Base-by-base conservation (phyloP, 192 early-diverging fungal genomes). In the Linnemannia schmuckeri region DNA sequence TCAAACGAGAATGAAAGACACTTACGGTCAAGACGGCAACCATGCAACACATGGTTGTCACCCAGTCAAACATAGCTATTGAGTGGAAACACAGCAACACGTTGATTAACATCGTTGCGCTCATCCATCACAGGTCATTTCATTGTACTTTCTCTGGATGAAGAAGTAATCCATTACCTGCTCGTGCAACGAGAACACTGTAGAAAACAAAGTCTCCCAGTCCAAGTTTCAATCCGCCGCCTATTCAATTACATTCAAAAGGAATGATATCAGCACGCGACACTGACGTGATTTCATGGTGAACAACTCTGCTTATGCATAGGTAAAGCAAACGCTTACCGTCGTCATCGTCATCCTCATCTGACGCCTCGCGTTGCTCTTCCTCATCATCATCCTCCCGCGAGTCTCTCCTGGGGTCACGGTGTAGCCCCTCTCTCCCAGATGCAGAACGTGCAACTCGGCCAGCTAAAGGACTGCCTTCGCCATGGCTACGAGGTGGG, bases 191-290 rank as follows among this genome's bases (percentile, higher is more conserved):
- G 74, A 97, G 82, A 12, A 97, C 96, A 80, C 93, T 94, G 75
- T 97, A 97, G 82, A 97, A 97, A 9, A 97, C 97, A 92, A 97
- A 97, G 80, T 97, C 97, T 37, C 97, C 97, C 42, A 97, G 79
- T 13, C 97, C 97, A n/a, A 97, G 81, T 80, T 97, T 97, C 54
- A 97, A 77, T 46, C 97, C 97, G 33, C 91, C 90, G 70, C 92
- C 76, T 80, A 94, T 72, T 6, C 49, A 71, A 27, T 47, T 5
- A 68, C n/a, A 52, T 76, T 18, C 41, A 22, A 40, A 44, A 33
- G 24, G 22, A 47, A 10, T 13, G 18, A 54, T 30, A 33, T 27
- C 22, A 42, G n/a, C 6, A 27, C 49, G 6, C 17, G 18, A 18
- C 3, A 18, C 20, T 17, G 5, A 52, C 18, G 20, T 37, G 37